Evolutionary conservation across 441 rosid species (phyloP), one percentile per base, ranked within the genome.

Genomic region (Hura crepitans): DNA sequence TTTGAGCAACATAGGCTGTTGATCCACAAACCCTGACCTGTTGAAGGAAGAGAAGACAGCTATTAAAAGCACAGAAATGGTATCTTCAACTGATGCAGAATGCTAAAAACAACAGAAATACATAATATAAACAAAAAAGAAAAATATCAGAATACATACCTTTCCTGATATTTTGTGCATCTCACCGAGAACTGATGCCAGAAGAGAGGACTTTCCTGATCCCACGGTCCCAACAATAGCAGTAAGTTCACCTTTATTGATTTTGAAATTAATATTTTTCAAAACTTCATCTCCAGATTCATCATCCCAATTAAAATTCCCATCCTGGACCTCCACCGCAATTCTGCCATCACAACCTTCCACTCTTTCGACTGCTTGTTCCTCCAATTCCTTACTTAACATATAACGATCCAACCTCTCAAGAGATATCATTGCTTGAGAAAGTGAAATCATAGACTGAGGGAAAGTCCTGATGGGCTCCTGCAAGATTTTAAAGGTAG

Each of bases 181-280:
- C 79, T 93, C 98, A 58, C 98, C 98, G n/a, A 93, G 95, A 80
- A 93, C 60, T 27, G 97, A 84, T 57, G 93, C 88, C 51, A 93
- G 76, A 35, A 93, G 82, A 66, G 98, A 91, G 14, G 97, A 93
- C 69, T 93, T 93, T 47, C 98, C 98, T 0, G 96, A 86, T 55
- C 97, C 97, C 27, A 93, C 98, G 0, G 90, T 93, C 57, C 97
- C 98, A 42, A 93, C 98, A 62, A 93, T 87, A 12, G 97, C 93
- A 0, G 97, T 71, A 23, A 93, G 84, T 77, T 89, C 87, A 46
- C 98, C 98, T 75, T 89, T 91, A 69, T 83, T 85, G 68, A 89
- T 77, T 76, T 84, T 67, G 62, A 93, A 73, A 69, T 82, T 89
- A 0, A 93, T 86, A 72, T 85, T 65, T 79, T 82, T 85, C 76